phyloP scores from a whole-genome alignment of 148 eudicot genomes.

The Chenopodium album region DNA sequence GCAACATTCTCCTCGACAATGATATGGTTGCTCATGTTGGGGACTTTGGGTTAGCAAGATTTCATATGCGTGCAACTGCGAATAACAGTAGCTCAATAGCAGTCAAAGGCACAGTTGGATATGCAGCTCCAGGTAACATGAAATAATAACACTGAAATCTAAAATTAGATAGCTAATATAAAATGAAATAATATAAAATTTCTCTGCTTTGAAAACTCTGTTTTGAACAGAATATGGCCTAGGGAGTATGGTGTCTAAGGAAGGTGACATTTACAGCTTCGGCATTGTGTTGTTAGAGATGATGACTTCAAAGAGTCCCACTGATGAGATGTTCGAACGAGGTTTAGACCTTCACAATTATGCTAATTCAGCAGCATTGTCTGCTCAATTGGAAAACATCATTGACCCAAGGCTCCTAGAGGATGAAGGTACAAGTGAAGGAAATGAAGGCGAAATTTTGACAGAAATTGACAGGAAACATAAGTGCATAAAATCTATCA shows the following conservation, averaged over 20 bases:
- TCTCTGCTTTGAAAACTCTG: not conserved
- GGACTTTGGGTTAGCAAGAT: too few relatives aligned
- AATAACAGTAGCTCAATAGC: too few relatives aligned
- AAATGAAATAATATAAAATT: too few relatives aligned
- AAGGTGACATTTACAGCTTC: not conserved
- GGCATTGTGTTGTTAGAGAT: conserved; percentile 6
- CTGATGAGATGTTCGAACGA: too few relatives aligned
- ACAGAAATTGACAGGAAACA: too few relatives aligned
- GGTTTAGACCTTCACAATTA: too few relatives aligned
- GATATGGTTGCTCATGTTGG: too few relatives aligned
- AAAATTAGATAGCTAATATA: too few relatives aligned
- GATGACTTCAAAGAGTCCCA: not conserved
- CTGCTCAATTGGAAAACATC: not conserved
- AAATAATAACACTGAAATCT: not conserved
- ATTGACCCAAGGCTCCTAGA: conserved; percentile 19
- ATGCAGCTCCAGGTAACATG: not conserved
- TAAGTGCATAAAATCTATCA: conserved; percentile 10
- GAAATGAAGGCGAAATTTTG: too few relatives aligned
- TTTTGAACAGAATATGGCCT: conserved; percentile 5
- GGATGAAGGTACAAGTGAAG: not conserved
- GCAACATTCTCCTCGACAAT: too few relatives aligned
- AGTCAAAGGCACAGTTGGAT: too few relatives aligned
- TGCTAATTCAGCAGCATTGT: not conserved
- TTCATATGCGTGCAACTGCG: too few relatives aligned
- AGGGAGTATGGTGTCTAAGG: conserved; percentile 6